Evolutionary conservation across 441 rosid species (phyloP).

Genomic region (California macrophylla): DNA sequence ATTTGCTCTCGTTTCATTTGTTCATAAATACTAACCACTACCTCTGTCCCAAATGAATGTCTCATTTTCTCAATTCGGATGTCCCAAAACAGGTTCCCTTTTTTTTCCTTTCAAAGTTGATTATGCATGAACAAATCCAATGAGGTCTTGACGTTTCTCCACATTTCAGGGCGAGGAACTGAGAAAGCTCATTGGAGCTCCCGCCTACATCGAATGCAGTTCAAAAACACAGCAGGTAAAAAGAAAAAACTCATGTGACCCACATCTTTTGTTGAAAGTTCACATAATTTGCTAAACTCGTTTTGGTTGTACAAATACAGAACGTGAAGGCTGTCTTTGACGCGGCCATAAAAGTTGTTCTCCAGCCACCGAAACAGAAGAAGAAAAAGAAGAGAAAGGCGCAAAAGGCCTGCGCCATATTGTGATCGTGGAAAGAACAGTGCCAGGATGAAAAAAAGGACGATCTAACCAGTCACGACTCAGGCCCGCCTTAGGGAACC

Average conservation of each 20-base stretch:
- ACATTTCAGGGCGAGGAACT: slow-evolving; percentile 65
- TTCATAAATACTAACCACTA: neutral
- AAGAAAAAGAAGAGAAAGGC: slow-evolving; percentile 76
- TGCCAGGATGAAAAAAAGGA: slow-evolving; percentile 12
- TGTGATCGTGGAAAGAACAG: slow-evolving; percentile 31
- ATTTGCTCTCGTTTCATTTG: slow-evolving; percentile 11
- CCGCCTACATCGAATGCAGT: slow-evolving; percentile 79
- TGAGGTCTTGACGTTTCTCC: no score
- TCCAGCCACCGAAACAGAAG: slow-evolving; percentile 86
- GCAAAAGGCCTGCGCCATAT: slow-evolving; percentile 61
- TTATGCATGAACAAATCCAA: no score
- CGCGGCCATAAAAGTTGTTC: slow-evolving; percentile 86
- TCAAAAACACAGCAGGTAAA: slow-evolving; percentile 87
- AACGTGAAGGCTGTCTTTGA: slow-evolving; percentile 91
- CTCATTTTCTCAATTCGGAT: no score
- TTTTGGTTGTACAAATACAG: slow-evolving; percentile 34
- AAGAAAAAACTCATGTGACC: neutral
- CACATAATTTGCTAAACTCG: no score
- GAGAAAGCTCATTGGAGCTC: slow-evolving; percentile 66
- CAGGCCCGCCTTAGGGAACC: slow-evolving; percentile 20
- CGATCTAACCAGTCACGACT: slow-evolving; percentile 18
- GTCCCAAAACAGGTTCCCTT: no score
- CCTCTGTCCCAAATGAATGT: neutral
- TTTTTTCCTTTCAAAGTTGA: no score
- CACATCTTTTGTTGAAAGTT: neutral